A percentile compares a stretch with the other conserved stretches of the same genome.
phyloP scores from a whole-genome alignment of 768 basidiomycete genomes.

The Collybia nuda region DNA sequence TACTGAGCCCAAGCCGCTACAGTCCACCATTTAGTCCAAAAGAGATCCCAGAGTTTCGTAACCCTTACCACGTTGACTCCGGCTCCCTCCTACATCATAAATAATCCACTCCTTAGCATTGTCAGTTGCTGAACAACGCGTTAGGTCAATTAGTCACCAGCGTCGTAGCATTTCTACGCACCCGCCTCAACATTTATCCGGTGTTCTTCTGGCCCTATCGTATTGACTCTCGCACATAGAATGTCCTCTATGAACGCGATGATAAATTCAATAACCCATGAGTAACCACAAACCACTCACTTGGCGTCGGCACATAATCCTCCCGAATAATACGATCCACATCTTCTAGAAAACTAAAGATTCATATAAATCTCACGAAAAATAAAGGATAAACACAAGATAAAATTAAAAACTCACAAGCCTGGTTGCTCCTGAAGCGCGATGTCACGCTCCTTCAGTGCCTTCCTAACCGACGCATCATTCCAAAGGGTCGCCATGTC shows the following conservation, averaged over 20 bases:
- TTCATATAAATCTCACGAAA: not conserved
- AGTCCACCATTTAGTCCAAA: not conserved
- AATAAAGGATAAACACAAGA: not conserved
- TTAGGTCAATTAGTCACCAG: constrained; percentile 58
- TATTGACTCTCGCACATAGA: constrained; percentile 61
- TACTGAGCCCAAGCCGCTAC: constrained; percentile 67
- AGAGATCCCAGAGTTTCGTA: not conserved
- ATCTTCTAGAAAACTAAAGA: constrained; percentile 56
- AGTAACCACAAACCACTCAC: constrained; percentile 28
- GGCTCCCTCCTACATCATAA: constrained; percentile 66
- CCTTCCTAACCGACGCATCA: constrained; percentile 40
- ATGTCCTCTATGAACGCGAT: constrained; percentile 48
- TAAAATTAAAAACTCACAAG: constrained; percentile 44
- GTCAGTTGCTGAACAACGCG: constrained; percentile 17
- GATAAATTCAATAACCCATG: constrained; percentile 1
- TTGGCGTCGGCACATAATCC: constrained; percentile 52
- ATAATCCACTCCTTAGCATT: constrained; percentile 55
- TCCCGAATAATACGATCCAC: constrained; percentile 48
- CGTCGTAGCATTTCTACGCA: constrained; percentile 9
- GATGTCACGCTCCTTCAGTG: constrained; percentile 42
- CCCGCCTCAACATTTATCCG: constrained; percentile 48
- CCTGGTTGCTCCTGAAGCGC: constrained; percentile 56
- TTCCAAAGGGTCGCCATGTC: constrained; percentile 59
- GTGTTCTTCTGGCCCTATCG: constrained; percentile 66
- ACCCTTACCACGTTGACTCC: constrained; percentile 51